phyloP scores from a whole-genome alignment of 306 rosid species.

The Notholithocarpus densiflorus region DNA sequence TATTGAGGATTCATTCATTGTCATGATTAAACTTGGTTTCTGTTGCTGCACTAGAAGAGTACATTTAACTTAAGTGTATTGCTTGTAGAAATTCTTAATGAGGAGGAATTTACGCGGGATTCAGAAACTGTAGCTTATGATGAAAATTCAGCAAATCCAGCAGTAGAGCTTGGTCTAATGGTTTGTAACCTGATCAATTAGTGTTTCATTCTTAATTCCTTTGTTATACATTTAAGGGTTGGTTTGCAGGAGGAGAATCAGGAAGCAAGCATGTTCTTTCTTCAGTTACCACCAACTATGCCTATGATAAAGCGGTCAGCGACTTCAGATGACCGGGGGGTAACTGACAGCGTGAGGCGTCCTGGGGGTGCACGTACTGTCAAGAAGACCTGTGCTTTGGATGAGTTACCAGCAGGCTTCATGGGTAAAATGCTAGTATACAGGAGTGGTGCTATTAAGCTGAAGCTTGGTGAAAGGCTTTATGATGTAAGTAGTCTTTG shows the following conservation, averaged over 20 bases:
- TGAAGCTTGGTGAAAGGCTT: conserved; percentile 72
- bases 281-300: conserved; percentile 53
- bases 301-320: conserved; percentile 42
- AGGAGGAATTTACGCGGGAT: conserved; percentile 67
- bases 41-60: conserved; percentile 8
- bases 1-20: conserved; percentile 2
- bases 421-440: conserved; percentile 86
- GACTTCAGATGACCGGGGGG: conserved; percentile 22
- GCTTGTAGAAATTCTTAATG: conserved; percentile 56
- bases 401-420: conserved; percentile 60
- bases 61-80: conserved; percentile 7
- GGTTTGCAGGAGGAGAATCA: conserved; percentile 67
- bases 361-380: conserved; percentile 11
- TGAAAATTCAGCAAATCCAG: conserved; percentile 46
- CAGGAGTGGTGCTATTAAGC: conserved; percentile 72
- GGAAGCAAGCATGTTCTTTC: conserved; percentile 54
- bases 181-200: conserved; percentile 34
- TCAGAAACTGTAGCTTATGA: conserved; percentile 41
- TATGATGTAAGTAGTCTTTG: conserved; percentile 62
- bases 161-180: conserved; percentile 66
- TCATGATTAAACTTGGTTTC: conserved; percentile 3
- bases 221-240: conserved; percentile 24
- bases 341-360: conserved; percentile 25
- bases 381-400: conserved; percentile 35
- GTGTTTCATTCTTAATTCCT: conserved; percentile 7